Base-by-base conservation (phyloP, 495 filamentous ascomycete genomes). In the Aspergillus heteromorphus region DNA sequence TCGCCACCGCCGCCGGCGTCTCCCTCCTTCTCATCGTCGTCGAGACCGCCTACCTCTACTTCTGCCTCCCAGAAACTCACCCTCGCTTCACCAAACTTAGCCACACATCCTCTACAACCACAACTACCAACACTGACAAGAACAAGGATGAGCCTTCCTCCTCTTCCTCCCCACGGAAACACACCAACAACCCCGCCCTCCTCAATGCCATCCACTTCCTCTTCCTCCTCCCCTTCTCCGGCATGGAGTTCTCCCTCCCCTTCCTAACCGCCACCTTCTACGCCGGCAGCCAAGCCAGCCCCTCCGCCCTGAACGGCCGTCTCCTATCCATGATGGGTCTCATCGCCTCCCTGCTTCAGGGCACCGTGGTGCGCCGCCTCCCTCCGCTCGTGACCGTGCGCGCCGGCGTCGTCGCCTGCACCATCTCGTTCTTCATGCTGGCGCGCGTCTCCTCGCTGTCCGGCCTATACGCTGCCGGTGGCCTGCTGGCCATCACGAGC, bases 191-290 rank as follows among this genome's bases (percentile, higher is more conserved):
- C 11, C 89, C 89, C 40, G 70, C 82, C 19, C 61, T 95, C n/a
- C 82, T 99, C 34, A 96, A 96, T 65, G 65, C 85, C 6, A 83
- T 91, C 0, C 93, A 99, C 66, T 83, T 99, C 64, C 67, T 84
- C 41, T 99, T 99, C 73, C 82, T 99, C 51, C 83, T 99, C 9
- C 95, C 95, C 60, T 99, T 99, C 71, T 93, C 89, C 19, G 93
- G 93, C 48, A 87, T 99, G 85, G 93, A 99, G 62, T 97, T 96
- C 59, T 76, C 74, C 36, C 84, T 99, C 0, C 91, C 93, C 0
- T 99, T 99, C 73, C 88, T 97, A 80, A 97, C 95, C 0, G 93
- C 91, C 59, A 92, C 96, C 52, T 79, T 97, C 31, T 97, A 96
- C 68, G 79, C 78, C 4, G 67, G 56, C 20, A 89, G 53, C 13